A percentile compares a stretch with the other conserved stretches of the same genome.
These are phyloP conservation scores for Umbelopsis sp. DNA, from an alignment of 371 early-diverging fungal species.

Conservation along the genomic window DNA sequence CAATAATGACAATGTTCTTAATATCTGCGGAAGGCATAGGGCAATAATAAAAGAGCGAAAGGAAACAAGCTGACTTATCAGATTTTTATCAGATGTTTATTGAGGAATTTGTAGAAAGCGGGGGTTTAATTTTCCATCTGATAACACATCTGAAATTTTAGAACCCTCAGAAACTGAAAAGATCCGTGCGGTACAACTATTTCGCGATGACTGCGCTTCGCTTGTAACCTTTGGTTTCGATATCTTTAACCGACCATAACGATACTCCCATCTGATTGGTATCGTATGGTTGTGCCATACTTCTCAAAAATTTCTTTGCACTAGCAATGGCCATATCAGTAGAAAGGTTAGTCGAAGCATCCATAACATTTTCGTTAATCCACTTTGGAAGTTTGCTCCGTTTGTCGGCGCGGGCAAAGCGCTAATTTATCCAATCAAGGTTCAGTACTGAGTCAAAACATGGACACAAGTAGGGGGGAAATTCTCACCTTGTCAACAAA, in stretches of 20 bases:
- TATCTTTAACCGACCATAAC: slow-evolving; percentile 66
- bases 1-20: slow-evolving; percentile 59
- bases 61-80: not conserved
- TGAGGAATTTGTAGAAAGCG: not conserved
- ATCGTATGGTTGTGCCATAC: slow-evolving; percentile 98
- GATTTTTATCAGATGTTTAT: slow-evolving; percentile 9
- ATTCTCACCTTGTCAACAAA: slow-evolving; percentile 92
- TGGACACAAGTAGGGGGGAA: no score
- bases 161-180: not conserved
- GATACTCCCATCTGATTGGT: slow-evolving; percentile 64
- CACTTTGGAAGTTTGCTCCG: slow-evolving; percentile 97
- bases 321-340: slow-evolving; percentile 98
- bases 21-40: slow-evolving; percentile 22
- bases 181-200: not conserved
- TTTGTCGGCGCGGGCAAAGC: slow-evolving; percentile 96
- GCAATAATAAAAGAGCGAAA: not conserved
- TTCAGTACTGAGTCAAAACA: not conserved
- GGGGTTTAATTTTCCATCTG: not conserved
- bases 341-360: slow-evolving; percentile 90
- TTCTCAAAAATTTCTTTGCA: slow-evolving; percentile 93
- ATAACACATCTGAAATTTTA: not conserved
- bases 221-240: slow-evolving; percentile 26
- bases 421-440: slow-evolving; percentile 36
- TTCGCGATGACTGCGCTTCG: not conserved
- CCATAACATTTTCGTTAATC: slow-evolving; percentile 94